Conservation (phyloP, 352 stramenopile genomes). For the Phytophthora lateralis region DNA sequence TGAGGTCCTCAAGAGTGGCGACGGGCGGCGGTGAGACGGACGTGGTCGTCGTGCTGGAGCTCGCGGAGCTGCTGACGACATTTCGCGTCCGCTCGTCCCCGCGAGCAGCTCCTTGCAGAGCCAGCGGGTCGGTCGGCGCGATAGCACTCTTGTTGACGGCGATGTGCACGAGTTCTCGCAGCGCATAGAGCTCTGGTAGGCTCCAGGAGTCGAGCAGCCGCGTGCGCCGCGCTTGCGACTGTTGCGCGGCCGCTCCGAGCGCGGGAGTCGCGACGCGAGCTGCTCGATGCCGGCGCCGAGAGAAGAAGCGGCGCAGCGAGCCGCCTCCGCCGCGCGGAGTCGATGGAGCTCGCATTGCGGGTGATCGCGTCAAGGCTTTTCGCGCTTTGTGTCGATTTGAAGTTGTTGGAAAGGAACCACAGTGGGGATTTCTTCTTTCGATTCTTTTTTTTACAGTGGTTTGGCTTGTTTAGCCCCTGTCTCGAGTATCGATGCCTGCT, state of each 20-base stretch:
- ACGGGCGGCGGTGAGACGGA: slow-evolving; percentile 20
- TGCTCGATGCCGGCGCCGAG: slow-evolving; percentile 16
- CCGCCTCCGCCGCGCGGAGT: slow-evolving; percentile 12
- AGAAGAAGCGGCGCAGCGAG: slow-evolving; percentile 38
- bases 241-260: slow-evolving; percentile 16
- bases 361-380: slow-evolving; percentile 5
- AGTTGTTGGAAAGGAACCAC: slow-evolving; percentile 8
- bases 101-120: slow-evolving; percentile 6
- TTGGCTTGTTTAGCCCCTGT: background rate
- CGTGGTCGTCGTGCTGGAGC: slow-evolving; percentile 31
- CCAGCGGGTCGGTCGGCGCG: slow-evolving; percentile 10
- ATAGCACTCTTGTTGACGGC: slow-evolving; percentile 40
- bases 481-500: background rate
- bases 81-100: slow-evolving; percentile 14
- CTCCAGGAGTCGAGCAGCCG: slow-evolving; percentile 58
- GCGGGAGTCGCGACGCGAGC: background rate
- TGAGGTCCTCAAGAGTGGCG: slow-evolving; percentile 20
- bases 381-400: slow-evolving; percentile 19
- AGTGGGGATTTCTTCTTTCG: slow-evolving; percentile 17
- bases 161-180: slow-evolving; percentile 59
- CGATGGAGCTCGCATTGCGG: slow-evolving; percentile 23
- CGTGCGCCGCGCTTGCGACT: slow-evolving; percentile 27
- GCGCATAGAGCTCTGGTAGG: slow-evolving; percentile 59
- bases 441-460: slow-evolving; percentile 3
- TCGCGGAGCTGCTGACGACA: slow-evolving; percentile 28